phyloP scores from a whole-genome alignment of 768 basidiomycete genomes.

The Mycena sanguinolenta region DNA sequence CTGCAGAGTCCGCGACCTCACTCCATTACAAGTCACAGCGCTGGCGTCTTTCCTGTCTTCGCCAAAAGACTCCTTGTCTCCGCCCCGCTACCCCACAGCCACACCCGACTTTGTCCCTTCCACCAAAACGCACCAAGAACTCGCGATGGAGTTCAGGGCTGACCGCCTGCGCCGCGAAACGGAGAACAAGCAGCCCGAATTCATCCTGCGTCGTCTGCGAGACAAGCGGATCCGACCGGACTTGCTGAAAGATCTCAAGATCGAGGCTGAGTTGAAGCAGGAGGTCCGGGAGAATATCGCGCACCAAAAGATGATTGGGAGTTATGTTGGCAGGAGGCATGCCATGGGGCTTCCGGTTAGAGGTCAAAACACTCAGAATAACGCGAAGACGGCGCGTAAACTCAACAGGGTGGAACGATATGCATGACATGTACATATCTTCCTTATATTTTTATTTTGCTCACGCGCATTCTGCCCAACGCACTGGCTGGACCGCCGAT shows the following conservation, averaged over 20 bases:
- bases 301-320: constrained; percentile 94
- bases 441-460: not conserved
- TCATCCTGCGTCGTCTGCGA: constrained; percentile 27
- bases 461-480: not conserved
- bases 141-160: constrained; percentile 57
- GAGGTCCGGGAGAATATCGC: constrained; percentile 91
- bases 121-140: constrained; percentile 55
- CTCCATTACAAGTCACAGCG: constrained; percentile 88
- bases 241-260: constrained; percentile 79
- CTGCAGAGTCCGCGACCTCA: constrained; percentile 84
- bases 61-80: constrained; percentile 78
- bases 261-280: constrained; percentile 89
- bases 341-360: constrained; percentile 94
- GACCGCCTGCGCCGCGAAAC: constrained; percentile 46
- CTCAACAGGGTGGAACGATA: constrained; percentile 87
- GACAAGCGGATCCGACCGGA: constrained; percentile 56
- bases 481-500: not conserved
- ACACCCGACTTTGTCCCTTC: constrained; percentile 62
- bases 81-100: constrained; percentile 79
- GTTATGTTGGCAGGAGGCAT: constrained; percentile 93
- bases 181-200: constrained; percentile 46
- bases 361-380: constrained; percentile 93
- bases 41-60: constrained; percentile 96
- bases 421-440: constrained; percentile 32
- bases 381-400: constrained; percentile 91